These are phyloP conservation scores for Oligophagozyma castellii DNA, from an alignment of 1,139 yeast genomes.

Conservation along the genomic window DNA sequence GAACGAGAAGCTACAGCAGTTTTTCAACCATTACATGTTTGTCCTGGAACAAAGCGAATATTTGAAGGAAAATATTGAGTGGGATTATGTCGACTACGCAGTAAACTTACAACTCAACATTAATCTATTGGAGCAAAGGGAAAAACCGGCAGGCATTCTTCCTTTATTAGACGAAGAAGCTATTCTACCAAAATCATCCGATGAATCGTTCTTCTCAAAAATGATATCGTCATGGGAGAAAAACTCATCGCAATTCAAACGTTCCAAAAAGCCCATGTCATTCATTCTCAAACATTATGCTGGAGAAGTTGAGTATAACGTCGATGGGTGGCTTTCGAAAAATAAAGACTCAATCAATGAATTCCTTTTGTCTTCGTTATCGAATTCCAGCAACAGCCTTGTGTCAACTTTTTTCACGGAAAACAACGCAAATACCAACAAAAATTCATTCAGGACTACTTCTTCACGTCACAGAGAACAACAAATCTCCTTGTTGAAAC, in stretches of 20 bases:
- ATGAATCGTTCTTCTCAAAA: conserved; percentile 71
- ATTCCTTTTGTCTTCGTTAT: conserved; percentile 44
- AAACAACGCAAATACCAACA: conserved; percentile 6
- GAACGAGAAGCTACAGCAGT: conserved; percentile 91
- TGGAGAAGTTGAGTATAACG: conserved; percentile 83
- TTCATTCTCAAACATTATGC: conserved; percentile 88
- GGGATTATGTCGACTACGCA: conserved; percentile 97
- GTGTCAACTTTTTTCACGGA: conserved; percentile 33
- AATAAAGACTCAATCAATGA: conserved; percentile 90
- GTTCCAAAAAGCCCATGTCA: conserved; percentile 56
- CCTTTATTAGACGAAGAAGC: conserved; percentile 91
- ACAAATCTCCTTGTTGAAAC: conserved; percentile 54
- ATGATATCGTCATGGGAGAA: conserved; percentile 53
- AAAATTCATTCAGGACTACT: conserved; percentile 51
- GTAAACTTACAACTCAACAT: conserved; percentile 91
- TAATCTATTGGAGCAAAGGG: conserved; percentile 65
- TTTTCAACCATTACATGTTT: conserved; percentile 95
- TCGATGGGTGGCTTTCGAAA: conserved; percentile 88
- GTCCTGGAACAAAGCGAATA: conserved; percentile 95
- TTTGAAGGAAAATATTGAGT: conserved; percentile 79
- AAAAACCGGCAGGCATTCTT: conserved; percentile 70
- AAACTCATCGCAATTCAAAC: conserved; percentile 44
- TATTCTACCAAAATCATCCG: conserved; percentile 83
- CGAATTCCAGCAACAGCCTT: conserved; percentile 43
- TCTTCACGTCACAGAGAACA: conserved; percentile 83